These are phyloP conservation scores for Anisogramma anomala DNA, from an alignment of 2,329 filamentous ascomycete species.

Conservation along the genomic window DNA sequence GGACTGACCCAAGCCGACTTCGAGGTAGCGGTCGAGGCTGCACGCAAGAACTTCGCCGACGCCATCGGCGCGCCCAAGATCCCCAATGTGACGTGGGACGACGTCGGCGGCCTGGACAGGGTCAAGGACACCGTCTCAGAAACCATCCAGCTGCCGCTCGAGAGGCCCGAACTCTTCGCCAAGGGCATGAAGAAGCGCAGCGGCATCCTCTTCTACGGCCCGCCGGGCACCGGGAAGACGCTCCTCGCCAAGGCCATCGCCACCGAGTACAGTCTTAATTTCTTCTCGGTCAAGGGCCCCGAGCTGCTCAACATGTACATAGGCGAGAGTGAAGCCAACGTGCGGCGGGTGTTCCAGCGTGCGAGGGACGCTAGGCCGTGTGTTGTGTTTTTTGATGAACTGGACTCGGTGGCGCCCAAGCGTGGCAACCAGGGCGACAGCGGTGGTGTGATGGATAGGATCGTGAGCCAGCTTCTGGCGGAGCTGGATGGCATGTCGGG, in stretches of 20 bases:
- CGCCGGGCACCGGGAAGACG: conserved; percentile 84
- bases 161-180: conserved; percentile 85
- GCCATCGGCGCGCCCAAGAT: conserved; percentile 97
- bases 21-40: conserved; percentile 85
- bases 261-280: conserved; percentile 87
- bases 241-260: conserved; percentile 88
- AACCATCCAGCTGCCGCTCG: conserved; percentile 86
- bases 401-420: conserved; percentile 91
- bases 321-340: conserved; percentile 85
- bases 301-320: conserved; percentile 95
- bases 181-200: conserved; percentile 98
- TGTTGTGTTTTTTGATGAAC: conserved; percentile 86
- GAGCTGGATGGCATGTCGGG: conserved; percentile 97
- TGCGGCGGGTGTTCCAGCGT: conserved; percentile 77
- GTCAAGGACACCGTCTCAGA: conserved; percentile 97
- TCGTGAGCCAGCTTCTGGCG: conserved; percentile 86
- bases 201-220: conserved; percentile 84
- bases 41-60: conserved; percentile 95
- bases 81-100: conserved; percentile 90
- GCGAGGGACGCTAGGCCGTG: conserved; percentile 78
- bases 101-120: conserved; percentile 84
- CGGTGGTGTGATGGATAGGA: conserved; percentile 95
- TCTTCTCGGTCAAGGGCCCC: conserved; percentile 87
- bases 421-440: conserved; percentile 94
- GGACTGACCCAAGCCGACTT: conserved; percentile 77